Base-by-base conservation (phyloP, 441 rosid species). In the Pelargonium myrrhifolium region DNA sequence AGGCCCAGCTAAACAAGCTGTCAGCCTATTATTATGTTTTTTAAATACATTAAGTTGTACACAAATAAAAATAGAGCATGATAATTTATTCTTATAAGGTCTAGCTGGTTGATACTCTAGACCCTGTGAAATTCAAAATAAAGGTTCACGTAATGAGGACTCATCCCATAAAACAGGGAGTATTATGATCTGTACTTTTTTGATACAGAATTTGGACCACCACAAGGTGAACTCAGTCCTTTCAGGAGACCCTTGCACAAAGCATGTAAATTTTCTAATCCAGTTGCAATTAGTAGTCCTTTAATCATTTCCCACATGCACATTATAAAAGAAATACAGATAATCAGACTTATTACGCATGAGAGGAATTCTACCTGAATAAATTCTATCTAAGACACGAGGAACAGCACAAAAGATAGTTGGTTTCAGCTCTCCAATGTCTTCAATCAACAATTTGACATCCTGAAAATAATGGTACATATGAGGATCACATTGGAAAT, bases 381-480 rank as follows among this genome's bases (percentile, higher is more conserved):
- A 74, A 71, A 94, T 77, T 78, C 96, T 83, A 17, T 94, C 98
- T 55, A 94, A 73, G n/a, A 94, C 99, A 70, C 98, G 98, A 56
- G 99, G 99, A 72, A 94, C 98, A 10, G 98, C 99, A 68, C 97
- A 89, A 78, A 94, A 89, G 64, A 89, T 72, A 77, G 83, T 82
- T 66, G 99, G 96, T 80, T 89, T 92, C 64, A 94, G 87, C 89
- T 84, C 99, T 58, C 88, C 90, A 62, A 94, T 79, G 71, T 94
- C 99, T 76, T 94, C 99, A 42, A 85, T 74, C 85, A 94, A 84
- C 74, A 91, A 77, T 72, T 86, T 89, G 68, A 92, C 97, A 74
- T 94, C 99, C 99, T 94, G 73, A 64, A 56, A 74, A 73, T 21
- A 68, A 61, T 1, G 64, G 39, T 14, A 60, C n/a, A 37, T 60